Conservation (phyloP, 2,329 filamentous ascomycete genomes). For the Plenodomus biglobosus region DNA sequence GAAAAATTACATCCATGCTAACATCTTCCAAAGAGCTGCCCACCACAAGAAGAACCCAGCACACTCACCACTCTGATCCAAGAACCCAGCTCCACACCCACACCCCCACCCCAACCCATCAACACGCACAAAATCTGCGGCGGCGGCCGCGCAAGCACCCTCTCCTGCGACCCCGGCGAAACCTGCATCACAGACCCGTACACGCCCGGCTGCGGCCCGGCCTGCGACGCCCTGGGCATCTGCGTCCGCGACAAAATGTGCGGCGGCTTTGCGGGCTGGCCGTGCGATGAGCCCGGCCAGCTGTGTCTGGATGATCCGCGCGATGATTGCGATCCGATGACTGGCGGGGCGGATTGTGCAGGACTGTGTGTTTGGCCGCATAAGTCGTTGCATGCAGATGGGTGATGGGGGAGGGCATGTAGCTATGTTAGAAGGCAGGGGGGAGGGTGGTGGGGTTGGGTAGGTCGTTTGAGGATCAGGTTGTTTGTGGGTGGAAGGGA, state of each 20-base stretch:
- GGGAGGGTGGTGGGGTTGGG: no score
- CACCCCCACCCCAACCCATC: conserved; percentile 3
- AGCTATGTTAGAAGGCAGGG: no score
- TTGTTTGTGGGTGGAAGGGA: no score
- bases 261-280: conserved; percentile 46
- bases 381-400: neutral
- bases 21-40: no score
- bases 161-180: conserved; percentile 16
- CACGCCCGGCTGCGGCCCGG: conserved; percentile 34
- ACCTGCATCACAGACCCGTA: conserved; percentile 38
- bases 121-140: conserved; percentile 29
- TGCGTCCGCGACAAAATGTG: conserved; percentile 43
- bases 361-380: conserved; percentile 45
- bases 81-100: neutral
- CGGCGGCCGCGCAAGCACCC: conserved; percentile 20
- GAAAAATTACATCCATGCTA: no score
- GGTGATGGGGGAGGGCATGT: no score
- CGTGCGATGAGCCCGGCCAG: conserved; percentile 35
- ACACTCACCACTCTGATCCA: neutral
- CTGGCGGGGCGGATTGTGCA: conserved; percentile 48
- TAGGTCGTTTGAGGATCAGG: no score
- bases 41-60: neutral
- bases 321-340: conserved; percentile 46
- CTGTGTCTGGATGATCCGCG: conserved; percentile 49
- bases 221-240: conserved; percentile 37